Evolutionary conservation across 371 early-diverging fungal genomes (phyloP).

Genomic region (Rhizopus sp.): DNA sequence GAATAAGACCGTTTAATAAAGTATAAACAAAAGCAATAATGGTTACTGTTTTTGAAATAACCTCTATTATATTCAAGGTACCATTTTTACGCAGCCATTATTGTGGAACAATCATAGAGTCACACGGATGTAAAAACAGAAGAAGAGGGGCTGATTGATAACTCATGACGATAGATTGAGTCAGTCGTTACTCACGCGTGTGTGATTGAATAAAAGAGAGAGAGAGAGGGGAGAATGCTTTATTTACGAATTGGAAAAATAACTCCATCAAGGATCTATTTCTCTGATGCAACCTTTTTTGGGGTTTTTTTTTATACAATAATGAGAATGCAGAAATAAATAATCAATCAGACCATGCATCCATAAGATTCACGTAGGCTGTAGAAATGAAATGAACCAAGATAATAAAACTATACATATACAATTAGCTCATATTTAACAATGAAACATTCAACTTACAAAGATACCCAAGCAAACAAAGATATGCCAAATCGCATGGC

Average conservation of each 20-base stretch:
- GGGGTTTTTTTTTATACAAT: neutral
- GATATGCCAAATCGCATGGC: conserved; percentile 77
- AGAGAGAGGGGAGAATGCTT: neutral
- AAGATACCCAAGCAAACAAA: conserved; percentile 62
- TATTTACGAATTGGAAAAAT: conserved; percentile 2
- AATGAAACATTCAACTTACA: conserved; percentile 22
- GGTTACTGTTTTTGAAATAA: too few species aligned
- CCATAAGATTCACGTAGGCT: conserved; percentile 47
- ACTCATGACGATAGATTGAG: too few species aligned
- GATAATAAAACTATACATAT: conserved; percentile 49
- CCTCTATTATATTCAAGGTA: too few species aligned
- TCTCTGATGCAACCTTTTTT: neutral
- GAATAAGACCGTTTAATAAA: too few species aligned
- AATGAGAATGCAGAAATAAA: neutral
- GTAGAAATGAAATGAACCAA: conserved; percentile 52
- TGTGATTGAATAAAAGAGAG: too few species aligned
- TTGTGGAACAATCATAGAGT: too few species aligned
- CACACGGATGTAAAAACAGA: too few species aligned
- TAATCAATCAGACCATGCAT: conserved; percentile 21
- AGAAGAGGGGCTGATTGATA: too few species aligned
- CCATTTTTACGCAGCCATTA: too few species aligned
- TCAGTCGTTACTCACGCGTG: too few species aligned
- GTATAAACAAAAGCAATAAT: too few species aligned
- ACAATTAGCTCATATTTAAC: neutral
- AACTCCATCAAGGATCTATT: neutral